Evolutionary conservation across 495 filamentous ascomycete genomes (phyloP).

Genomic region (Oleoguttula mirabilis): DNA sequence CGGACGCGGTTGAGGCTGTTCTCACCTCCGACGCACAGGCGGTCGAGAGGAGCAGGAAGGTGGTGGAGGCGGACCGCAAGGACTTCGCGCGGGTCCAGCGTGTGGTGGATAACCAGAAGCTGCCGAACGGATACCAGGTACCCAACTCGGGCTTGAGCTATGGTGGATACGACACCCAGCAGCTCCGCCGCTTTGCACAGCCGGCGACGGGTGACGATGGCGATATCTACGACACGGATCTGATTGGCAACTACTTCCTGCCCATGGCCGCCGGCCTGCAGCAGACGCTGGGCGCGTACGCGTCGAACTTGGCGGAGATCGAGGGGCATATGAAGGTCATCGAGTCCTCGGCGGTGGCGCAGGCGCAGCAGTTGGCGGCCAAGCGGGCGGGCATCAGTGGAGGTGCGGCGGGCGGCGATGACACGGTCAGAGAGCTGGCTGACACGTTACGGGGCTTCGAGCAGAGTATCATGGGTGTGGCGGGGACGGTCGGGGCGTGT

Average conservation of each 20-base stretch:
- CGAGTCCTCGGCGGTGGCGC: conserved; percentile 54
- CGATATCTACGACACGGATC: conserved; percentile 41
- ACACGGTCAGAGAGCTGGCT: conserved; percentile 19
- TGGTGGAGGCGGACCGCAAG: conserved; percentile 54
- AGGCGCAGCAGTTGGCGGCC: conserved; percentile 49
- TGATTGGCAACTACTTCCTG: conserved; percentile 63
- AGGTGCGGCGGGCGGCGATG: conserved; percentile 2
- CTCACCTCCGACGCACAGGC: conserved; percentile 60
- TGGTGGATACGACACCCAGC: background rate
- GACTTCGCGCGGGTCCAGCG: conserved; percentile 64
- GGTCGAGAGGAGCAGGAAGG: conserved; percentile 51
- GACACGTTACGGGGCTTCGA: conserved; percentile 20
- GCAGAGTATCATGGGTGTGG: conserved; percentile 16
- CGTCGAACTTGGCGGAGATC: conserved; percentile 62
- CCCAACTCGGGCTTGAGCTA: background rate
- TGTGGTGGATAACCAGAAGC: conserved; percentile 40
- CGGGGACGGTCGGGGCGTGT: conserved; percentile 18
- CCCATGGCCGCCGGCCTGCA: conserved; percentile 60
- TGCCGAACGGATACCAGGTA: conserved; percentile 44
- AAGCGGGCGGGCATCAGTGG: conserved; percentile 3
- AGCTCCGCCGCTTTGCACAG: background rate
- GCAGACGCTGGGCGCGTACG: conserved; percentile 51
- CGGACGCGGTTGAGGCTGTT: conserved; percentile 60
- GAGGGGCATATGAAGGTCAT: conserved; percentile 70
- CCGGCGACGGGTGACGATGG: conserved; percentile 31